Base-by-base conservation (phyloP, 805 yeast genomes). In the Zygoascus flipseniorum region DNA sequence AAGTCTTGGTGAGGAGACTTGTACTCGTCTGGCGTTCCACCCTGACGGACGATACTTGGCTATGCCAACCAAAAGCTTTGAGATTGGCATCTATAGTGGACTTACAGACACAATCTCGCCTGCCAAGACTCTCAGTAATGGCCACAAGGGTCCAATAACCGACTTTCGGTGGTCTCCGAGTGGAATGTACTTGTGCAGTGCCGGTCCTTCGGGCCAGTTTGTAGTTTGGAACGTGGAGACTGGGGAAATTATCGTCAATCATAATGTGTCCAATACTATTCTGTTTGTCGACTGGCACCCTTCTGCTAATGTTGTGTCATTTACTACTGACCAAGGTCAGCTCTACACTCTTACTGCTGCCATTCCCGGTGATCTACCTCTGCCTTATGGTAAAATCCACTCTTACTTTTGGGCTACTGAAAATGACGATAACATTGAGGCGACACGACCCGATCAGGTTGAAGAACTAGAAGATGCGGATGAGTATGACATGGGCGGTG, bases 21-120 rank as follows among this genome's bases (percentile, higher is more conserved):
- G 82, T 26, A 75, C 86, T 0, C 76, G 76, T 43, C 75, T 81
- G 1, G 78, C 77, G 39, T 89, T 96, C 96, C 79, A 81, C 53
- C 79, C 85, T 1, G 73, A 76, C 53, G 73, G 76, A 51, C 78
- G 78, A 51, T 66, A 72, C n/a, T 72, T 89, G 48, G 88, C 89
- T 1, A 62, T 87, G 18, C 89, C 95, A 1, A 71, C 84, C 6
- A 69, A 72, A 39, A 69, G 65, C 9, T 61, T 62, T 32, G 66
- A 64, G 14, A 54, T 70, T 18, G 64, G 62, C 2, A 56, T 70
- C 2, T 57, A 62, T 41, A 53, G 65, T 19, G 18, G 16, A 13
- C 9, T 31, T 8, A 5, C 39, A 19, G 53, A 59, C 31, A 65
- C 69, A 67, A 47, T 54, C 14, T 59, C 56, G 20, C 59, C 57